These are phyloP conservation scores for Usnea hakonensis DNA, from an alignment of 495 filamentous ascomycete species.

Conservation along the genomic window DNA sequence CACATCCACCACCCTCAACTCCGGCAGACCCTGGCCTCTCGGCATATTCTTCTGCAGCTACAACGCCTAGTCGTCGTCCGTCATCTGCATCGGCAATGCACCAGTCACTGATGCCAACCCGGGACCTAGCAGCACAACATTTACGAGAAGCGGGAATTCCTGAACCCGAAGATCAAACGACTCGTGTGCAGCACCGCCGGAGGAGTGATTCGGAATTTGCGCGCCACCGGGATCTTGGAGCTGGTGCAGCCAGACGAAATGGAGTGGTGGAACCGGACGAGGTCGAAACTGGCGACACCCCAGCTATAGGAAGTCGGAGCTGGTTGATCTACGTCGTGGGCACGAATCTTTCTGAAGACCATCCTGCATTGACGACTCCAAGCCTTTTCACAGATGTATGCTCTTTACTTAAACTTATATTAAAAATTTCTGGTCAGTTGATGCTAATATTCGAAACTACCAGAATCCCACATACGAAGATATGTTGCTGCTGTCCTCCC, in stretches of 20 bases:
- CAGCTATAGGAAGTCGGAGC: conserved; percentile 48
- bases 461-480: conserved; percentile 73
- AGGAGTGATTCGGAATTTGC: conserved; percentile 57
- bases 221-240: conserved; percentile 51
- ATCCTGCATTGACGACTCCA: conserved; percentile 67
- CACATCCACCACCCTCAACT: conserved; percentile 60
- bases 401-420: conserved; percentile 1
- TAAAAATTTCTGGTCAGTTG: not conserved
- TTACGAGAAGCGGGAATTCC: conserved; percentile 14
- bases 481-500: conserved; percentile 65
- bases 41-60: conserved; percentile 48
- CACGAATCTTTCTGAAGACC: conserved; percentile 67
- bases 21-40: conserved; percentile 57
- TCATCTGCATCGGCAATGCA: conserved; percentile 43
- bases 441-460: not conserved
- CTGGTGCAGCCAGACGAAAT: conserved; percentile 56
- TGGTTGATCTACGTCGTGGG: conserved; percentile 79
- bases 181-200: conserved; percentile 42
- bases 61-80: conserved; percentile 47
- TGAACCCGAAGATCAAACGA: conserved; percentile 28
- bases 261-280: conserved; percentile 59
- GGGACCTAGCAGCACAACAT: conserved; percentile 14
- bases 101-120: conserved; percentile 11
- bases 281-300: conserved; percentile 52
- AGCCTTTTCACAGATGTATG: conserved; percentile 68